Percentiles rank a stretch among this genome's conserved stretches.
Evolutionary conservation across 768 basidiomycete species (phyloP).

Genomic region (Suillus sp.): DNA sequence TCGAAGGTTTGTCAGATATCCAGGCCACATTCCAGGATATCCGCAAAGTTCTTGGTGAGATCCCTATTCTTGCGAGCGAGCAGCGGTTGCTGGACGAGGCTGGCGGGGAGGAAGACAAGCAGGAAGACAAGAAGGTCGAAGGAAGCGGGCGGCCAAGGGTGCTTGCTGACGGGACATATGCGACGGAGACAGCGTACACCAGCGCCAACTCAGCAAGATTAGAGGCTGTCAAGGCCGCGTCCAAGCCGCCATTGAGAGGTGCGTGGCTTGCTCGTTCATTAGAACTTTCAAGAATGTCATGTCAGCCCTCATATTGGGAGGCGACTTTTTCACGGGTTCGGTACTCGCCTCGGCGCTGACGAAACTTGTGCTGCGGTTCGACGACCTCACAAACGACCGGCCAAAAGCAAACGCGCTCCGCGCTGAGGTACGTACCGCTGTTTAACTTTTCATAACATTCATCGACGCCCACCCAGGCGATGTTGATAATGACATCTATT

Average conservation of each 20-base stretch:
- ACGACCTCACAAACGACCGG: conserved; percentile 52
- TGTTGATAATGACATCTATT: conserved; percentile 97
- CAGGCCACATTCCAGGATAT: conserved; percentile 44
- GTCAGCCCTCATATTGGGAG: conserved; percentile 82
- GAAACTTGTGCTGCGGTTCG: conserved; percentile 84
- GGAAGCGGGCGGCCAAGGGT: conserved; percentile 68
- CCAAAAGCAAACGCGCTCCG: conserved; percentile 34
- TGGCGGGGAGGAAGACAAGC: conserved; percentile 46
- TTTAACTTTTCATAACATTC: not conserved
- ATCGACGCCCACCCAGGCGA: conserved; percentile 52
- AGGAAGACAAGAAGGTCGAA: conserved; percentile 44
- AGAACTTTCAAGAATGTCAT: not conserved
- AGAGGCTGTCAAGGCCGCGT: conserved; percentile 82
- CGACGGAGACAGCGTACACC: conserved; percentile 91
- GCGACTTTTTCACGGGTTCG: conserved; percentile 96
- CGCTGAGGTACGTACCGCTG: not conserved
- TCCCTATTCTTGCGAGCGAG: conserved; percentile 45
- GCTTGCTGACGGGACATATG: conserved; percentile 95
- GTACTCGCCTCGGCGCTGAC: conserved; percentile 89
- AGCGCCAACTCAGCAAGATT: conserved; percentile 60
- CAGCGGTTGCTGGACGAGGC: conserved; percentile 81
- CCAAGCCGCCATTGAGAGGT: conserved; percentile 90
- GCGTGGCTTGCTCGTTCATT: conserved; percentile 23
- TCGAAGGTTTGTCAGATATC: conserved; percentile 56
- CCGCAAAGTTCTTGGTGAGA: not conserved